Evolutionary conservation across 2,329 filamentous ascomycete genomes (phyloP).

Genomic region (Pseudocercospora ulei): DNA sequence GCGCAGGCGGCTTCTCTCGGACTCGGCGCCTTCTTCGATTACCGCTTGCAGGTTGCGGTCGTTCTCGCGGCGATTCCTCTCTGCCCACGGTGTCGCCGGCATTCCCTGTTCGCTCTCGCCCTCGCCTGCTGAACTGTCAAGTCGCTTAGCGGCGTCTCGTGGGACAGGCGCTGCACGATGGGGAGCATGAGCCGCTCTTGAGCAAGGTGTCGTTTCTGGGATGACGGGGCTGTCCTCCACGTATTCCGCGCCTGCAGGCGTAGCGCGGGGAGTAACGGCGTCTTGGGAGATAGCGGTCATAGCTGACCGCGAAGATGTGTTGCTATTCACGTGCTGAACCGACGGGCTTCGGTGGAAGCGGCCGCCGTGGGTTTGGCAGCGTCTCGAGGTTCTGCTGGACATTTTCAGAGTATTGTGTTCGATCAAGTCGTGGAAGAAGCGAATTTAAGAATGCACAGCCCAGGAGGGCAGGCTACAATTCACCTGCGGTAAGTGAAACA

Average conservation of each 20-base stretch:
- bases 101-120: not conserved
- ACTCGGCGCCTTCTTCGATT: not conserved
- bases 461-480: not conserved
- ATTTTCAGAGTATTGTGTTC: not conserved
- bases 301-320: not conserved
- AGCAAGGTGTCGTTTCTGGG: not conserved
- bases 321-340: not conserved
- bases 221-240: not conserved
- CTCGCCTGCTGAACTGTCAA: not conserved
- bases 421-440: not conserved
- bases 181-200: not conserved
- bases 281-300: constrained; percentile 2
- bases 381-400: not conserved
- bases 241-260: not conserved
- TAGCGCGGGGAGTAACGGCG: not conserved
- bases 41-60: constrained; percentile 3
- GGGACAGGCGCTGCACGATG: too few relatives aligned
- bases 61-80: constrained; percentile 6
- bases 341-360: constrained; percentile 3
- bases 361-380: not conserved
- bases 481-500: constrained; percentile 5
- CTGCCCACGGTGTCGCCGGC: constrained; percentile 2
- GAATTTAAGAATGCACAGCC: not conserved
- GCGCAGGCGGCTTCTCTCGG: constrained; percentile 3
- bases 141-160: not conserved